These are phyloP conservation scores for Tetrapisispora taiwanensis DNA, from an alignment of 805 yeast genomes.

Conservation along the genomic window DNA sequence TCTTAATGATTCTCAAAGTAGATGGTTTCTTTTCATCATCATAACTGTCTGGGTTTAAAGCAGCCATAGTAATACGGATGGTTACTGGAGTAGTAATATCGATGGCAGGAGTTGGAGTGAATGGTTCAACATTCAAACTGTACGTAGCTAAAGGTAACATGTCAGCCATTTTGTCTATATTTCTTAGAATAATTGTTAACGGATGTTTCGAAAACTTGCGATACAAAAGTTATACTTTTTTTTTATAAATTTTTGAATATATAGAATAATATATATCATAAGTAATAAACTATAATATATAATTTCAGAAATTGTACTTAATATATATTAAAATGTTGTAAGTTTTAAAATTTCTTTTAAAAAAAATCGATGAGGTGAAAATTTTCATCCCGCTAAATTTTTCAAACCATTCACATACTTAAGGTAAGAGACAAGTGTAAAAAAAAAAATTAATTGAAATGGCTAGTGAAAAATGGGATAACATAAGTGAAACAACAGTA, in stretches of 20 bases:
- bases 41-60: slow-evolving; percentile 77
- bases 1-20: slow-evolving; percentile 80
- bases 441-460: too few relatives aligned
- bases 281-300: too few relatives aligned
- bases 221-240: not conserved
- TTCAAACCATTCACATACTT: too few relatives aligned
- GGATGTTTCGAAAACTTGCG: not conserved
- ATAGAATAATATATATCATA: not conserved
- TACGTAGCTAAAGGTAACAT: slow-evolving; percentile 79
- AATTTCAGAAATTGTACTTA: too few relatives aligned
- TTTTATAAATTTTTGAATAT: not conserved
- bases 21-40: slow-evolving; percentile 79
- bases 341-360: not conserved
- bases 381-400: not conserved
- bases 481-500: too few relatives aligned
- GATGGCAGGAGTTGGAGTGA: slow-evolving; percentile 77
- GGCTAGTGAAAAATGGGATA: not conserved
- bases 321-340: not conserved
- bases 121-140: slow-evolving; percentile 79
- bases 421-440: too few relatives aligned
- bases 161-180: slow-evolving; percentile 45
- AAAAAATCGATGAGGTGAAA: slow-evolving; percentile 3
- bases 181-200: not conserved
- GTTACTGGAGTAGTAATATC: slow-evolving; percentile 82
- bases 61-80: slow-evolving; percentile 86